Conservation (phyloP, 2,329 filamentous ascomycete species). For the Cadophora gregata region DNA sequence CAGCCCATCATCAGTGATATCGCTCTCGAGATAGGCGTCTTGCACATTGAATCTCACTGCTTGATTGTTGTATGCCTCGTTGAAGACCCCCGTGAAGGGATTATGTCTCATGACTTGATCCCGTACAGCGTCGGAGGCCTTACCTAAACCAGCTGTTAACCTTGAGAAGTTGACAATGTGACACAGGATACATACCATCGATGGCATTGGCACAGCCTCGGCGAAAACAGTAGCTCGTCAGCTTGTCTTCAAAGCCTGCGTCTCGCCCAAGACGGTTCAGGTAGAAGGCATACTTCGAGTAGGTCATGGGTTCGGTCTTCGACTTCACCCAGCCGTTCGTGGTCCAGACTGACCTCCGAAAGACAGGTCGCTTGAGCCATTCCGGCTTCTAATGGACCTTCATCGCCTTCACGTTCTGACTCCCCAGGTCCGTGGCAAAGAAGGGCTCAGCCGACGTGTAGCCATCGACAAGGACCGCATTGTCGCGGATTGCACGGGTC, state of each 20-base stretch:
- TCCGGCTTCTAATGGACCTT: constrained; percentile 36
- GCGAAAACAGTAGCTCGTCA: constrained; percentile 37
- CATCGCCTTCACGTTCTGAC: constrained; percentile 26
- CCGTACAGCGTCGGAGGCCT: constrained; percentile 25
- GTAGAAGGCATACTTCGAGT: constrained; percentile 32
- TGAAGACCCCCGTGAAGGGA: constrained; percentile 31
- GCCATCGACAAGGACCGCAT: constrained; percentile 32
- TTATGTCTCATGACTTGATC: constrained; percentile 35
- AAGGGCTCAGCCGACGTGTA: constrained; percentile 33
- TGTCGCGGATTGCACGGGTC: constrained; percentile 28
- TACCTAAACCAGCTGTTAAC: constrained; percentile 27
- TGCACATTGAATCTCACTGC: constrained; percentile 36
- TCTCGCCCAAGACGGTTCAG: constrained; percentile 32
- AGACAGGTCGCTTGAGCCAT: constrained; percentile 32
- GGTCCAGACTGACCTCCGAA: constrained; percentile 28
- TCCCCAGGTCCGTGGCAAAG: constrained; percentile 30
- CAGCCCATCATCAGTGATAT: constrained; percentile 33
- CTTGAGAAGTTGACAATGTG: constrained; percentile 16
- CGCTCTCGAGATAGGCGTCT: constrained; percentile 34
- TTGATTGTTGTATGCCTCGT: constrained; percentile 32
- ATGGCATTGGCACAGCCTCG: constrained; percentile 33
- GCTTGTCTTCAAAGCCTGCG: constrained; percentile 31
- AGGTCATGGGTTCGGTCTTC: constrained; percentile 30
- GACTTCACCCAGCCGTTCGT: constrained; percentile 32
- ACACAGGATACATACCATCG: constrained; percentile 31